Evolutionary conservation across 805 yeast species (phyloP), one percentile per base, ranked within the genome.

Genomic region (Monosporozyma unispora): DNA sequence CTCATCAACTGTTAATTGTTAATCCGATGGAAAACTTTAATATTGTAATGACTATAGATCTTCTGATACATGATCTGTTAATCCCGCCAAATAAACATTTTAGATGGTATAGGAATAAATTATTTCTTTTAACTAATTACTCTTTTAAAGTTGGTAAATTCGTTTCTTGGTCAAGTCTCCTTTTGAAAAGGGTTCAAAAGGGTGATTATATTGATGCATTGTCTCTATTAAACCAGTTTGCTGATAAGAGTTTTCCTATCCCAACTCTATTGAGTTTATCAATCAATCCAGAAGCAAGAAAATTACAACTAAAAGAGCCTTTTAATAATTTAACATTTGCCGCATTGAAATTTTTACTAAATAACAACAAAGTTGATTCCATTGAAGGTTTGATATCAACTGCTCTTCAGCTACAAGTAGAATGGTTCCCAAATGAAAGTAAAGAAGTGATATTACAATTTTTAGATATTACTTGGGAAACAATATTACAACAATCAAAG

Each of bases 131-230:
- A 27, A 62, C 69, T 4, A 58, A 54, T 18, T 60, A 60, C 46
- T 53, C 57, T 12, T 40, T 64, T n/a, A 57, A 59, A 28, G 48
- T 58, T 0, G 69, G 69, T 3, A 56, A 50, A 21, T 57, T 60
- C 45, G 46, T 56, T 28, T 55, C 67, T 4, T 67, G 70, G 70
- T 59, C 68, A 8, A 62, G 63, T 42, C 54, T 64, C 1, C 56
- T 56, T 11, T 48, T 67, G 19, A 57, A 54, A 25, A 54, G 56
- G 7, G 64, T 67, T 9, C 68, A 64, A 46, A 49, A 45, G 14
- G 66, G 65, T 12, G 56, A 59, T 33, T 64, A 61, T 41, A 46
- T 60, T 6, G 56, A 54, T 8, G 67, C 69, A n/a, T 45, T 67
- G 25, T 51, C 53, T 12, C 52, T 56, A 44, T 45, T 64, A 8